These are phyloP conservation scores for Quillaja saponaria DNA, from an alignment of 306 rosid species.

Conservation along the genomic window DNA sequence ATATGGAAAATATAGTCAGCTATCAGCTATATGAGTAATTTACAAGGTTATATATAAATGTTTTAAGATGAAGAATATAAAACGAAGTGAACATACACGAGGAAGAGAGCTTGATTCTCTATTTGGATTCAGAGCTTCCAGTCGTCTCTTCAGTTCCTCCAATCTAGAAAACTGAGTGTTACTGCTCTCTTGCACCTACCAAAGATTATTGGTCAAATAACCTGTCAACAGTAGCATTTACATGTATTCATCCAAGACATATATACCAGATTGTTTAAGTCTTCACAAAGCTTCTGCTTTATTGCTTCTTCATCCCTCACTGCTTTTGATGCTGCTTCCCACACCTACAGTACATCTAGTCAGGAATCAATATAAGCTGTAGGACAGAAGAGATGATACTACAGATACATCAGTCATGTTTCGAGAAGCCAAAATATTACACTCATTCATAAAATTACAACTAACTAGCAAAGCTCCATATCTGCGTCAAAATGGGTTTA, in stretches of 20 bases:
- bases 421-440: too few relatives aligned
- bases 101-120: slow-evolving; percentile 49
- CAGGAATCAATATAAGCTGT: slow-evolving; percentile 19
- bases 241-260: slow-evolving; percentile 22
- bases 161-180: slow-evolving; percentile 68
- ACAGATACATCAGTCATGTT: too few relatives aligned
- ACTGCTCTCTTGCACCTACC: slow-evolving; percentile 89
- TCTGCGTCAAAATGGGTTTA: not conserved
- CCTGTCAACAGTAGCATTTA: slow-evolving; percentile 22
- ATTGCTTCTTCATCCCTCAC: slow-evolving; percentile 77
- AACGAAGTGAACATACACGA: slow-evolving; percentile 46
- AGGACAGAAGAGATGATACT: not conserved
- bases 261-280: slow-evolving; percentile 76
- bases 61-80: not conserved
- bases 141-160: slow-evolving; percentile 85
- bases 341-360: slow-evolving; percentile 44
- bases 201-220: slow-evolving; percentile 40
- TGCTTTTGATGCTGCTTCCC: slow-evolving; percentile 71
- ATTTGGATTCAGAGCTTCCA: slow-evolving; percentile 81
- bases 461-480: not conserved
- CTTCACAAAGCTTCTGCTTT: slow-evolving; percentile 88
- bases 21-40: not conserved
- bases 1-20: not conserved
- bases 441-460: too few relatives aligned
- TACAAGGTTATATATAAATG: not conserved